Evolutionary conservation across 1,284 basidiomycete genomes (phyloP), one percentile per base, ranked within the genome.

Genomic region (Fistulinella cinereoalba): DNA sequence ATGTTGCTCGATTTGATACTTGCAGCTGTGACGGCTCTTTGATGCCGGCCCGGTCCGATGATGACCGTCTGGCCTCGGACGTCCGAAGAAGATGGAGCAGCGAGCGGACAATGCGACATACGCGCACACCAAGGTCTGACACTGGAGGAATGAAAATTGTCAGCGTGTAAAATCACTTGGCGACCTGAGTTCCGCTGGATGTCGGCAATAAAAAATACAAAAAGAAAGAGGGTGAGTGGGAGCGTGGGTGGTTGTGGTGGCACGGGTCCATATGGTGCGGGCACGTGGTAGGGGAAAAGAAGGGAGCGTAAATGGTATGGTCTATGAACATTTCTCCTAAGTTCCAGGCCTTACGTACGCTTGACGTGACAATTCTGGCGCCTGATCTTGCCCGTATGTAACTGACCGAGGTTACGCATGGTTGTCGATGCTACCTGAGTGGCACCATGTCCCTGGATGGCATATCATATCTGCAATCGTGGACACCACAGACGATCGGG

Each of bases 31-130:
- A 24, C 27, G 32, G 27, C 21, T 32, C 27, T 37, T 7, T n/a
- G 13, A 46, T 43, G 24, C 41, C 51, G 47, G 46, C 12, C 37
- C 31, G 38, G 28, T 23, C 29, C 31, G 16, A 29, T 10, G 31
- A 6, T 9, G 5, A 16, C 10, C 28, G 18, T 32, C 42, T 44
- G 39, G 38, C 56, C 60, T 63, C 60, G 57, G 57, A 63, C 8
- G 22, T 51, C 32, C 57, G 56, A 46, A 46, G 38, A 43, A 55
- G 43, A 51, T 6, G 36, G 31, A 42, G 4, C 4, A 37, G 33
- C 33, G 34, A 41, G 25, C 11, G 22, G 36, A 37, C 22, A 25
- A 43, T 4, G n/a, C 21, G 16, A 45, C 43, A 45, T 53, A 55
- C 37, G 39, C 58, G 41, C 43, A 36, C 29, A 24, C 40, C 39